phyloP scores from a whole-genome alignment of 768 basidiomycete genomes.

The Epithele typhae region DNA sequence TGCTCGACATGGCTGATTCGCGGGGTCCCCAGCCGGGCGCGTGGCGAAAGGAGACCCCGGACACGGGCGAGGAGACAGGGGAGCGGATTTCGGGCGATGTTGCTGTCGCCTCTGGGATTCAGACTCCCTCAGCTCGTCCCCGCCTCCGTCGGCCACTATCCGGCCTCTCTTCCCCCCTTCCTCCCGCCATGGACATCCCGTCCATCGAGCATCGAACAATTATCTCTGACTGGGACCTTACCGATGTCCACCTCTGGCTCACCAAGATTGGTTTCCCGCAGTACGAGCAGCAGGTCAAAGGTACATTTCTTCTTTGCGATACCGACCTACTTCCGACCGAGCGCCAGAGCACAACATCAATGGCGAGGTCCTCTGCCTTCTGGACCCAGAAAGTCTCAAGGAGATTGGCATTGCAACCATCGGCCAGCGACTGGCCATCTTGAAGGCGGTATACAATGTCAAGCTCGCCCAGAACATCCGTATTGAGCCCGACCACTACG shows the following conservation, averaged over 20 bases:
- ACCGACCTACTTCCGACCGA: slow-evolving; percentile 1
- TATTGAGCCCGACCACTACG: slow-evolving; percentile 79
- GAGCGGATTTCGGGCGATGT: slow-evolving; percentile 5
- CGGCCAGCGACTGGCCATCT: slow-evolving; percentile 87
- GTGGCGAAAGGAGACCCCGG: neutral
- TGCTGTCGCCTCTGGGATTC: slow-evolving; percentile 16
- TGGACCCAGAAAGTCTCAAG: slow-evolving; percentile 82
- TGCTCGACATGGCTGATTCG: too few species aligned
- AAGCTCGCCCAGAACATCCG: slow-evolving; percentile 83
- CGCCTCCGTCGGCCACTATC: neutral
- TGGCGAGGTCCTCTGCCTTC: slow-evolving; percentile 81
- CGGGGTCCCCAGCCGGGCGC: too few species aligned
- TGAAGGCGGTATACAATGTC: slow-evolving; percentile 87
- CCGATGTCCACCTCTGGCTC: slow-evolving; percentile 78
- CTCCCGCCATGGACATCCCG: slow-evolving; percentile 26
- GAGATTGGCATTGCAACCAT: slow-evolving; percentile 85
- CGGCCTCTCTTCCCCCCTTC: slow-evolving; percentile 7
- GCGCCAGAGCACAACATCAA: slow-evolving; percentile 82
- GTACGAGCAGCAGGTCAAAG: slow-evolving; percentile 79
- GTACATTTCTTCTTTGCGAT: slow-evolving; percentile 34
- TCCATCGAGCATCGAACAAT: slow-evolving; percentile 22
- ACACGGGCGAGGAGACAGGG: slow-evolving; percentile 1
- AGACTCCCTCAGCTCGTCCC: slow-evolving; percentile 6
- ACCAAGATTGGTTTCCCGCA: slow-evolving; percentile 75
- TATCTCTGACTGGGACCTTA: slow-evolving; percentile 66